A percentile compares a stretch with the other conserved stretches of the same genome.
Evolutionary conservation across 495 filamentous ascomycete species (phyloP).

Genomic region (Aspergillus nanangensis): DNA sequence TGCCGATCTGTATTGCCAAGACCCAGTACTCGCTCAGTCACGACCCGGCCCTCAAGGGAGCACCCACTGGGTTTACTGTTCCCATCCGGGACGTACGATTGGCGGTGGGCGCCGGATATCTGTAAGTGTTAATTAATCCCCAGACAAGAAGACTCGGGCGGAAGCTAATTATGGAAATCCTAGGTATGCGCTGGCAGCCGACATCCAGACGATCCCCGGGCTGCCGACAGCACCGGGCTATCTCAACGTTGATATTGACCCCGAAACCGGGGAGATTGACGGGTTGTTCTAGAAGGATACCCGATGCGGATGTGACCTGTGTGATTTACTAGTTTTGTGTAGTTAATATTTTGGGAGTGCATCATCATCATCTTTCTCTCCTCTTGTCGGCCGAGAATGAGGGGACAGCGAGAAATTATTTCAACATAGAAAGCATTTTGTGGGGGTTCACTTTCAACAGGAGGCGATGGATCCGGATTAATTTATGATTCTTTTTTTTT

Average conservation of each 20-base stretch:
- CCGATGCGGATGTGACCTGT: neutral
- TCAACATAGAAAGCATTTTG: no score
- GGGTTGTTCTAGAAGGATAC: conserved; percentile 70
- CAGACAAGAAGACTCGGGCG: no score
- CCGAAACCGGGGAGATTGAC: conserved; percentile 91
- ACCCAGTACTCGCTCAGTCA: conserved; percentile 97
- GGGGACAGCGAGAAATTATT: no score
- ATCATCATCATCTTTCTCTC: no score
- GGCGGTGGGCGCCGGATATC: conserved; percentile 88
- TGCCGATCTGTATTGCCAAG: conserved; percentile 96
- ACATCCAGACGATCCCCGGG: conserved; percentile 97
- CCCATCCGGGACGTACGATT: conserved; percentile 92
- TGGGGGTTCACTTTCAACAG: no score
- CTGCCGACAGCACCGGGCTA: conserved; percentile 94
- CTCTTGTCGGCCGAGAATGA: no score
- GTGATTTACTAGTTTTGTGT: neutral
- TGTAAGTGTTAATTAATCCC: conserved; percentile 56
- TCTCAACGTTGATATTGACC: conserved; percentile 90
- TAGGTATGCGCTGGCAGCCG: conserved; percentile 89
- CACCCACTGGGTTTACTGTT: conserved; percentile 93
- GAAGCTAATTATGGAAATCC: conserved; percentile 5
- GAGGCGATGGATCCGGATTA: no score
- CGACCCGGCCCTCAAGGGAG: conserved; percentile 89
- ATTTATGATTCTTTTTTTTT: no score
- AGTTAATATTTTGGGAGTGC: no score